Base-by-base conservation (phyloP, 2,329 filamentous ascomycete species). In the Tolypocladium tropicale region DNA sequence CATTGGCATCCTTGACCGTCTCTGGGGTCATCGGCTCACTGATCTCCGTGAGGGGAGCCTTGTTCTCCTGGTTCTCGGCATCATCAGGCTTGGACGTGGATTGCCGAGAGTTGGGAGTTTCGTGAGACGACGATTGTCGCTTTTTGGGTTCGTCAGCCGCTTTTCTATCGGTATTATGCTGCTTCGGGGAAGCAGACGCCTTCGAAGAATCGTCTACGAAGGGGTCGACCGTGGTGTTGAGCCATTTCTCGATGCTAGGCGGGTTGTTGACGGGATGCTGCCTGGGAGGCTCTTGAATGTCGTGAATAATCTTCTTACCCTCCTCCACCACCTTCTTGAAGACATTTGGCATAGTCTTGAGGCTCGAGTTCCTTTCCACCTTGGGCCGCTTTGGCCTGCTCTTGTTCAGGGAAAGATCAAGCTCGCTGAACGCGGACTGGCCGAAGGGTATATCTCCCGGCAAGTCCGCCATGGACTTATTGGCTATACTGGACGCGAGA, bases 191-290 rank as follows among this genome's bases (percentile, higher is more conserved):
- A n/a, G 55, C 9, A 11, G 53, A 32, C 5, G 53, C 34, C 23
- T 51, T 51, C 18, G 59, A 23, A n/a, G 56, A 37, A 5, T 54
- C 37, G 18, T 85, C 82, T 2, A 84, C 74, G 63, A 84, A 84
- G 4, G 83, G 81, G 61, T 86, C 83, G 16, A 84, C 77, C 0
- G 83, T 86, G 25, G 74, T 77, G 63, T 80, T 82, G 30, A 86
- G 71, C 83, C 83, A 86, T 25, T 78, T 84, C 64, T 86, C 83
- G 55, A 86, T 86, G 62, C 78, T 85, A 1, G 78, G 80, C 6
- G 83, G 83, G 48, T 82, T 78, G 58, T 85, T 85, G 12, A 65
- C 62, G 3, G 70, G 69, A 2, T 74, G 70, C 9, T 77, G 75
- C 52, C 76, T 77, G 1, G 78, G 78, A 4, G 80, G 76, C 53